Evolutionary conservation across 2,329 filamentous ascomycete genomes (phyloP), one percentile per base, ranked within the genome.

Genomic region (Cylindrodendrum hubeiense): DNA sequence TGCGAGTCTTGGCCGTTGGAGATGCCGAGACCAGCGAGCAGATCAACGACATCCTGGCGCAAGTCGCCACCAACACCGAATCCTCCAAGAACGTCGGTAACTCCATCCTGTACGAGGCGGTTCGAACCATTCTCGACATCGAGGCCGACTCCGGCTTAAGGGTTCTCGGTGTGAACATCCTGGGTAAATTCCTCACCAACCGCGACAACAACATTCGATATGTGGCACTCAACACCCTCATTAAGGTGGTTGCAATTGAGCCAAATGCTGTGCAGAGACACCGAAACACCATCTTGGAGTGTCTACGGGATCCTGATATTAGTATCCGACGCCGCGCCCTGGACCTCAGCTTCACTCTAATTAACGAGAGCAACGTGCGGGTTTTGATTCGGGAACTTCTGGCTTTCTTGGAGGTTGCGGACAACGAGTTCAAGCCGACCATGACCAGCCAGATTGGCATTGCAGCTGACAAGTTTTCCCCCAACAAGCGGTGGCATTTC

Each of bases 191-290:
- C 82, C 83, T 99, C 67, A 91, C 95, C n/a, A 99, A 99, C 84
- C 91, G 95, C 73, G 96, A 99, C 81, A 99, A 99, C 85, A 99
- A 99, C 78, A 99, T 99, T 75, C 92, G 96, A 79, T 99, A 99
- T 77, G 96, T 99, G 55, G 96, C 96, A 19, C 85, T 99, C 55
- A 99, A 99, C 81, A 99, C 96, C 0, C 85, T 99, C 53, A 97
- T 98, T 82, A 98, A 98, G 81, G 96, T 99, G 19, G 96, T 99
- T 50, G 96, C 96, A 4, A 95, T 99, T 52, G 96, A 99, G 79
- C 96, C 96, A 15, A 98, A 98, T 78, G 96, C 96, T 4, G 96
- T 99, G 2, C 96, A 99, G 79, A 88, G 96, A 77, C 96, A 99
- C 80, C 90, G 97, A 60, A 99, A 98, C 82, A 99, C 96, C 1